phyloP scores from a whole-genome alignment of 2,329 filamentous ascomycete genomes.

The Pezicula rhizophila region DNA sequence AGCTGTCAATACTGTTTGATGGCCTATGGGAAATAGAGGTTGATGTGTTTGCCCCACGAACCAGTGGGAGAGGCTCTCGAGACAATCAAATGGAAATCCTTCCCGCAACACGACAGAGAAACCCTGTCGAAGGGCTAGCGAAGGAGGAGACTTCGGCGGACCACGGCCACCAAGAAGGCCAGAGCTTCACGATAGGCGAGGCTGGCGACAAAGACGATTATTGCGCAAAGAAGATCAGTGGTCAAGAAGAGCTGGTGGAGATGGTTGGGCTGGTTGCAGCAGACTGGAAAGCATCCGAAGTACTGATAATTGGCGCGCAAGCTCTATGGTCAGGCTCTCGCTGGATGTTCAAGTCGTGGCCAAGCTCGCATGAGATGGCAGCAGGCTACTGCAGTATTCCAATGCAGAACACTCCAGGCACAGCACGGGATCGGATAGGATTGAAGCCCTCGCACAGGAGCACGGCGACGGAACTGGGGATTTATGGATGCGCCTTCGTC shows the following conservation, averaged over 20 bases:
- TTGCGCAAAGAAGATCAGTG: not conserved
- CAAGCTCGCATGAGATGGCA: not conserved
- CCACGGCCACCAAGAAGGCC: slow-evolving; percentile 1
- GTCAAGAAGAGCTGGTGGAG: not conserved
- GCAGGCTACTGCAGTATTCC: not conserved
- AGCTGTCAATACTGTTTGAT: not conserved
- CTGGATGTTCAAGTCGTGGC: not conserved
- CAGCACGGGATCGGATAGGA: too few relatives aligned
- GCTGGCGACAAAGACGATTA: not conserved
- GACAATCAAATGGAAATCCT: slow-evolving; percentile 1
- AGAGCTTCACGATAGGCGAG: slow-evolving; percentile 8
- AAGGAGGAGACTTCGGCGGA: slow-evolving; percentile 1
- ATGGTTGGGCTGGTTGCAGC: not conserved
- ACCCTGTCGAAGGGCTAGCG: slow-evolving; percentile 2
- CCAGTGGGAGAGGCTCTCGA: slow-evolving; percentile 1
- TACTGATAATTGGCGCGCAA: not conserved
- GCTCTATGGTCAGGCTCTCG: not conserved
- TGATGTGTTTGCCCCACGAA: slow-evolving; percentile 1
- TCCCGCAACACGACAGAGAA: slow-evolving; percentile 2
- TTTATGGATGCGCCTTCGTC: too few relatives aligned
- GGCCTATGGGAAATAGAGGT: not conserved
- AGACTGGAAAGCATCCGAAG: not conserved
- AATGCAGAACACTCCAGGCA: too few relatives aligned
- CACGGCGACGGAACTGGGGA: too few relatives aligned
- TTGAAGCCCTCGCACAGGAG: too few relatives aligned